Percentiles rank a stretch among this genome's conserved stretches.
Evolutionary conservation across 2,329 filamentous ascomycete species (phyloP).

Genomic region (Diplodia intermedia): DNA sequence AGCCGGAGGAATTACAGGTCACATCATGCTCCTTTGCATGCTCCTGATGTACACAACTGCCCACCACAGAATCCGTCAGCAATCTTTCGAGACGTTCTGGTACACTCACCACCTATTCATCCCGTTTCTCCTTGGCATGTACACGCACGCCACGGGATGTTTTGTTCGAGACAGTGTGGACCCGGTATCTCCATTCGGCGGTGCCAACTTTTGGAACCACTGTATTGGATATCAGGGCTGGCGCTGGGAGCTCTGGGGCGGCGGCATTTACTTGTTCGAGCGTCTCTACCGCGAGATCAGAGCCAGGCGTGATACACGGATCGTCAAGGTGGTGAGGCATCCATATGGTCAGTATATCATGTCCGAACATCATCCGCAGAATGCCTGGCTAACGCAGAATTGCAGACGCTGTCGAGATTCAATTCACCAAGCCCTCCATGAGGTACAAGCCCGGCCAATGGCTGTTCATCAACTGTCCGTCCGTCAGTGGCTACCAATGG

Average conservation of each 20-base stretch:
- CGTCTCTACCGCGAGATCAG: conserved; percentile 91
- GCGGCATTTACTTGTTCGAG: conserved; percentile 84
- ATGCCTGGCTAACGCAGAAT: background rate
- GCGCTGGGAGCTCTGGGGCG: conserved; percentile 93
- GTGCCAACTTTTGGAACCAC: conserved; percentile 82
- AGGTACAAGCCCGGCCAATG: conserved; percentile 98
- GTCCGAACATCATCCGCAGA: conserved; percentile 14
- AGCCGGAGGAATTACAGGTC: conserved; percentile 90
- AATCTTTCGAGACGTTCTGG: conserved; percentile 99
- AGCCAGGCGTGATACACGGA: conserved; percentile 81
- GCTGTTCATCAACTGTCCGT: conserved; percentile 93
- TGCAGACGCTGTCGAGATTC: conserved; percentile 90
- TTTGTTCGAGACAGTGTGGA: conserved; percentile 85
- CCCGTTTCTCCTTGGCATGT: conserved; percentile 89
- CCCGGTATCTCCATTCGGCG: conserved; percentile 83
- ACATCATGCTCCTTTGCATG: conserved; percentile 99
- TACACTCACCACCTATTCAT: conserved; percentile 99
- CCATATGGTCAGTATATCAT: conserved; percentile 74
- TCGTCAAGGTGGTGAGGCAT: conserved; percentile 92
- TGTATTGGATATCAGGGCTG: conserved; percentile 96
- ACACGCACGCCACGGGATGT: conserved; percentile 94
- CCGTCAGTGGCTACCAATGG: conserved; percentile 90
- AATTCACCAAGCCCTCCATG: conserved; percentile 96
- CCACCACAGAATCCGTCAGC: conserved; percentile 90
- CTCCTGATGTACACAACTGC: conserved; percentile 96